These are phyloP conservation scores for Gliomastix tumulicola DNA, from an alignment of 2,329 filamentous ascomycete species.

Conservation along the genomic window DNA sequence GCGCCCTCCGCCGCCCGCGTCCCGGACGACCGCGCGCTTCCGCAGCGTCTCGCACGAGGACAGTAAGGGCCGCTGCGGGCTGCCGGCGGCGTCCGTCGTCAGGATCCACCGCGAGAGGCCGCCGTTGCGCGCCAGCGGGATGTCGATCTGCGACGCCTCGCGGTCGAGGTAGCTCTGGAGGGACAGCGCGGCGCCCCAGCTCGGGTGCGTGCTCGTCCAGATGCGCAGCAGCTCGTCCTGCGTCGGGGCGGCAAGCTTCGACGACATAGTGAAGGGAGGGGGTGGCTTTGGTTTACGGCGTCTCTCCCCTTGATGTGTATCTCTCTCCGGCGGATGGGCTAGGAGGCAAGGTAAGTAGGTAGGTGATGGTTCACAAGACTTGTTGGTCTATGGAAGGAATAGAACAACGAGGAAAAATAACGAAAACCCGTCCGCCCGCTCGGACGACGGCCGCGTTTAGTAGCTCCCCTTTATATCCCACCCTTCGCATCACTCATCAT, in stretches of 20 bases:
- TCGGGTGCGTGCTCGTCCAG: constrained; percentile 47
- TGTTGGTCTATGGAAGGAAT: too few species aligned
- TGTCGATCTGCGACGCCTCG: constrained; percentile 48
- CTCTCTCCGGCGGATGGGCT: not conserved
- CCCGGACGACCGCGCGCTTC: constrained; percentile 47
- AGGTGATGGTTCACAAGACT: too few species aligned
- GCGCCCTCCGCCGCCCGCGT: constrained; percentile 20
- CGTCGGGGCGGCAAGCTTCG: constrained; percentile 54
- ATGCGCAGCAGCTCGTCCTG: constrained; percentile 43
- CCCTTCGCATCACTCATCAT: too few species aligned
- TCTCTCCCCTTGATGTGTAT: not conserved
- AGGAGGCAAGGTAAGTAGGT: not conserved
- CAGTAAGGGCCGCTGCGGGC: constrained; percentile 44
- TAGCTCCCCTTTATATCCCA: too few species aligned
- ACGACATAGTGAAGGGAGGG: too few species aligned
- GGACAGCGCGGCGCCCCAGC: constrained; percentile 53
- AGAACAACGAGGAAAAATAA: too few species aligned
- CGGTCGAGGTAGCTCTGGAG: constrained; percentile 50
- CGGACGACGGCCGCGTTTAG: too few species aligned
- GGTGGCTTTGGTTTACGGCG: not conserved
- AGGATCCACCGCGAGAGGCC: constrained; percentile 61
- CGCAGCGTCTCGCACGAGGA: constrained; percentile 58
- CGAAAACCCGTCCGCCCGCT: too few species aligned
- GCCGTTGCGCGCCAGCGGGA: constrained; percentile 49
- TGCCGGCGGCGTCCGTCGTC: constrained; percentile 32